Evolutionary conservation across 306 rosid species (phyloP).

Genomic region (Citrullus mucosospermus): DNA sequence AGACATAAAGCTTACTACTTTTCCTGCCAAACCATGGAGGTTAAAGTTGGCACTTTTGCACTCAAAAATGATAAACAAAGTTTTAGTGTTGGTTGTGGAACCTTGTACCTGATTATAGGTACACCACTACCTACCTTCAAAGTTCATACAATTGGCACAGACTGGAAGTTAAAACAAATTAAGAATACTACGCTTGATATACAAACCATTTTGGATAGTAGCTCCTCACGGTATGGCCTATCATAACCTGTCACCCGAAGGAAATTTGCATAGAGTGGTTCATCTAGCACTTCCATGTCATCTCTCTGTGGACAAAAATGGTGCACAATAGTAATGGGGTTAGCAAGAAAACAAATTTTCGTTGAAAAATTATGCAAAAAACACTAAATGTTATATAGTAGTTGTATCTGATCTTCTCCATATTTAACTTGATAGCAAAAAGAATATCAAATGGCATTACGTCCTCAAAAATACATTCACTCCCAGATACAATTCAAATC

Average conservation of each 20-base stretch:
- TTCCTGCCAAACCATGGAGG: not conserved
- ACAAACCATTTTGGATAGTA: conserved; percentile 52
- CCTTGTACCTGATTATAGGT: not conserved
- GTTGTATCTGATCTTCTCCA: not conserved
- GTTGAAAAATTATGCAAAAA: not conserved
- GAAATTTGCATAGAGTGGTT: conserved; percentile 67
- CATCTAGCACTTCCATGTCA: conserved; percentile 69
- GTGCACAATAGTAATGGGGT: not conserved
- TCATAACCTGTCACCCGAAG: conserved; percentile 45
- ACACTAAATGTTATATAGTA: not conserved
- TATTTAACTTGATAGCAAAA: not conserved
- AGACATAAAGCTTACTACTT: not conserved
- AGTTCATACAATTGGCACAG: not conserved
- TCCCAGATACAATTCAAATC: not conserved
- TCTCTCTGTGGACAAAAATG: conserved; percentile 36
- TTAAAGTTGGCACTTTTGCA: not conserved
- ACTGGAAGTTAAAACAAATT: not conserved
- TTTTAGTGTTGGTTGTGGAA: not conserved
- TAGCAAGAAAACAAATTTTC: not conserved
- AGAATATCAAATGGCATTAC: not conserved
- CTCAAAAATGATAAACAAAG: not conserved
- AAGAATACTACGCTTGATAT: not conserved
- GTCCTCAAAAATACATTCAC: not conserved
- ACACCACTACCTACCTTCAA: not conserved
- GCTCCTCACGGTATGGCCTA: conserved; percentile 62